Conservation (phyloP, 495 filamentous ascomycete species). For the Sordaria brevicollis region DNA sequence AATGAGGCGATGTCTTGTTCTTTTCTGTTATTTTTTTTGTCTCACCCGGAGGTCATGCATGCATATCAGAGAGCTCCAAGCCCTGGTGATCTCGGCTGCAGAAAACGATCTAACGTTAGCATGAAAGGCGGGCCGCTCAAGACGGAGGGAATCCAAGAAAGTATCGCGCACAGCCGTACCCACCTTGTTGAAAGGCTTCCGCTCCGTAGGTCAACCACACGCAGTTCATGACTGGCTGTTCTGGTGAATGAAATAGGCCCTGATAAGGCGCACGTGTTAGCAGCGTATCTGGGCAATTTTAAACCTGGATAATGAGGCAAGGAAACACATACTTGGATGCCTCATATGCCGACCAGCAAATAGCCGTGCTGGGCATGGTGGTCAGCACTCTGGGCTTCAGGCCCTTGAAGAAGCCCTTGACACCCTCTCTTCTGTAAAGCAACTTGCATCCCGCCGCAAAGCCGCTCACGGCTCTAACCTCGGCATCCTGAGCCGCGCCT, state of each 20-base stretch:
- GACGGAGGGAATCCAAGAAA: neutral
- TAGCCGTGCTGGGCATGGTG: conserved; percentile 96
- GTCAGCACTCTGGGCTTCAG: conserved; percentile 85
- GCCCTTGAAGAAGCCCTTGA: conserved; percentile 83
- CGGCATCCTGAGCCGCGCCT: conserved; percentile 66
- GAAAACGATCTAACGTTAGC: neutral
- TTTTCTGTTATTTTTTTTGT: neutral
- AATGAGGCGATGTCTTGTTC: neutral
- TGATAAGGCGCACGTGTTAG: conserved; percentile 15
- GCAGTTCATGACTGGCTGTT: conserved; percentile 19
- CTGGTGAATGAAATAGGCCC: conserved; percentile 47
- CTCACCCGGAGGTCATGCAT: neutral
- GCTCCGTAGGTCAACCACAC: neutral
- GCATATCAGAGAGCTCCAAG: neutral
- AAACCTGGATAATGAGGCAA: neutral
- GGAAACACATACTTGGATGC: conserved; percentile 42
- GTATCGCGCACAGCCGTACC: neutral
- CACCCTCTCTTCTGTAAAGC: conserved; percentile 75
- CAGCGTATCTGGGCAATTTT: neutral
- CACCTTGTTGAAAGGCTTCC: neutral
- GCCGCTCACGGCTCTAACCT: conserved; percentile 77
- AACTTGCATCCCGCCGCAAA: conserved; percentile 73
- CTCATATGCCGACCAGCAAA: conserved; percentile 80
- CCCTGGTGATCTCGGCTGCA: neutral
- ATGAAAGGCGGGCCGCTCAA: no score